These are phyloP conservation scores for Canariomyces notabilis DNA, from an alignment of 2,329 filamentous ascomycete species.

Conservation along the genomic window DNA sequence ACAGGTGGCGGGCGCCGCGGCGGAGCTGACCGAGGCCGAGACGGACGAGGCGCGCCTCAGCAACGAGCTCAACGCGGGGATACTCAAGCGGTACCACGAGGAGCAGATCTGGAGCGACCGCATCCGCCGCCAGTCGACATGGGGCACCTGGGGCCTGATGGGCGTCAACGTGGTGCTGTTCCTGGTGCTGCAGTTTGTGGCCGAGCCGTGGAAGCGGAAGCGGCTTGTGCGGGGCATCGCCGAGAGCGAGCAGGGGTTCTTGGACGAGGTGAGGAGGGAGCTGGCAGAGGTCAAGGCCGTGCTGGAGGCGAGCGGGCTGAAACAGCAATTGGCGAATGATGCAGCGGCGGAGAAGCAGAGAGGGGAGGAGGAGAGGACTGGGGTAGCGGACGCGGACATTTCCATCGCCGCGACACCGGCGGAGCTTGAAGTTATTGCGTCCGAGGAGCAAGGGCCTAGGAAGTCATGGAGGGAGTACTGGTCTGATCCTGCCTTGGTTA, in stretches of 20 bases:
- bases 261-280: slow-evolving; percentile 45
- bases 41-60: slow-evolving; percentile 72
- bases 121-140: slow-evolving; percentile 91
- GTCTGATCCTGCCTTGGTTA: slow-evolving; percentile 42
- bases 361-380: slow-evolving; percentile 21
- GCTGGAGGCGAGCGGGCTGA: slow-evolving; percentile 22
- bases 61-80: slow-evolving; percentile 71
- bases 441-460: slow-evolving; percentile 10
- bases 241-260: slow-evolving; percentile 62
- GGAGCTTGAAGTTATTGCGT: neutral
- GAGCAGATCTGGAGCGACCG: slow-evolving; percentile 99
- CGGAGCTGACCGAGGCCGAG: slow-evolving; percentile 70
- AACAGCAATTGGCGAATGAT: slow-evolving; percentile 5
- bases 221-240: slow-evolving; percentile 79
- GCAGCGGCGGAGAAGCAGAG: slow-evolving; percentile 19
- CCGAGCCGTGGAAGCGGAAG: slow-evolving; percentile 85
- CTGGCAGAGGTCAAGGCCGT: slow-evolving; percentile 33
- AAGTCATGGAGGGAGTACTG: slow-evolving; percentile 36
- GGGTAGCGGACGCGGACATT: slow-evolving; percentile 1
- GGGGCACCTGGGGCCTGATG: slow-evolving; percentile 98
- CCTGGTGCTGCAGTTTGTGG: slow-evolving; percentile 76
- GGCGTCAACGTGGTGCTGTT: slow-evolving; percentile 90
- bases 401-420: neutral
- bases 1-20: slow-evolving; percentile 66
- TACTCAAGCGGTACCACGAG: slow-evolving; percentile 90